phyloP scores from a whole-genome alignment of 305 asterid genomes.

The Solanum aculeatissimum region DNA sequence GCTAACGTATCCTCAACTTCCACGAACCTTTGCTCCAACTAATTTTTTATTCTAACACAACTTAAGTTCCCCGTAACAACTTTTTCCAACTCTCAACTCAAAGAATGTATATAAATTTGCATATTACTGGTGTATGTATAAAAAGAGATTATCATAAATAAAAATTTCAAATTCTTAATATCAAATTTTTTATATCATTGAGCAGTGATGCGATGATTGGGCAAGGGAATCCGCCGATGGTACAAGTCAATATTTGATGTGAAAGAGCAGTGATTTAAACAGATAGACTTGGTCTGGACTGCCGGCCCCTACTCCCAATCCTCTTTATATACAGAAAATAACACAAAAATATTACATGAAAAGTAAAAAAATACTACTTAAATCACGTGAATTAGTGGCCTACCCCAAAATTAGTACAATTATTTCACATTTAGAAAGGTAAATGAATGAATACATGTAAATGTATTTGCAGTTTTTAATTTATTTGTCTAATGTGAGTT shows the following conservation, averaged over 20 bases:
- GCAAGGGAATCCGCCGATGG: neutral
- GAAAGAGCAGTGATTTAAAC: neutral
- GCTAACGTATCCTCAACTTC: no score
- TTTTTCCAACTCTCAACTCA: no score
- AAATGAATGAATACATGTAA: neutral
- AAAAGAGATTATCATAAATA: no score
- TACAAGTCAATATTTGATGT: neutral
- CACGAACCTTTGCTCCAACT: no score
- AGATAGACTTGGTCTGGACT: neutral
- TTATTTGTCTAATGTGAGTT: neutral
- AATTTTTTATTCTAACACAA: no score
- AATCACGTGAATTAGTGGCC: neutral
- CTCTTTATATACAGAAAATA: neutral
- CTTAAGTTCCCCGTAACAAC: no score
- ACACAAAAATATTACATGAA: neutral
- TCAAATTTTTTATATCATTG: no score
- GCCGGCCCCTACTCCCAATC: neutral
- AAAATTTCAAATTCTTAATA: no score
- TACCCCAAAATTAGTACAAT: neutral
- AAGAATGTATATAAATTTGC: no score
- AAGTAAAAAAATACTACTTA: no score
- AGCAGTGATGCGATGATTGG: no score
- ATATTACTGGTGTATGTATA: no score
- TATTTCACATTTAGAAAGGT: neutral
- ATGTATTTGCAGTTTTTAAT: neutral